These are phyloP conservation scores for Phlyctochytrium arcticum DNA, from an alignment of 192 early-diverging fungal species.

Conservation along the genomic window DNA sequence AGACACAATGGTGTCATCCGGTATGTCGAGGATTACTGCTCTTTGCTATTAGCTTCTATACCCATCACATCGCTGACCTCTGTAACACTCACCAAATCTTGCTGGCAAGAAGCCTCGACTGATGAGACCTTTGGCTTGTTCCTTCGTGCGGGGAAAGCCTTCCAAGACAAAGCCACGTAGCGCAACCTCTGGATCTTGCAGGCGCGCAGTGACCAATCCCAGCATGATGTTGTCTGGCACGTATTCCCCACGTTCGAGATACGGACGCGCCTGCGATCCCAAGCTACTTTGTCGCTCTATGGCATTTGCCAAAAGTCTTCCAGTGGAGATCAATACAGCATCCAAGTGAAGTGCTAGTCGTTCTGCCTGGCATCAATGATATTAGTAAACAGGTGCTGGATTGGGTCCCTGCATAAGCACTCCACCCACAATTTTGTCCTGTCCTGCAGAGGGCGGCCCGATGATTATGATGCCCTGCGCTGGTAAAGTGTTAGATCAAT, in stretches of 20 bases:
- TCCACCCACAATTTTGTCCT: slow-evolving; percentile 15
- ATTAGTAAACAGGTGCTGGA: neutral
- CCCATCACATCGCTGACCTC: no score
- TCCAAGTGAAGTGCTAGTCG: slow-evolving; percentile 29
- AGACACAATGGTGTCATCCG: slow-evolving; percentile 37
- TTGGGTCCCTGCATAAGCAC: slow-evolving; percentile 4
- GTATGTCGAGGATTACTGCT: slow-evolving; percentile 33
- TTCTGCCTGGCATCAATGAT: slow-evolving; percentile 25
- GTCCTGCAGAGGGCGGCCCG: slow-evolving; percentile 27
- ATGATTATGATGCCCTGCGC: slow-evolving; percentile 15
- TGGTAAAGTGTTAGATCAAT: no score
- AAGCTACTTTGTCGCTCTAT: slow-evolving; percentile 42
- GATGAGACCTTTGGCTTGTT: slow-evolving; percentile 44
- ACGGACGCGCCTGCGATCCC: slow-evolving; percentile 46
- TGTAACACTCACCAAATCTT: slow-evolving; percentile 34
- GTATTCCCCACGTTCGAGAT: slow-evolving; percentile 46
- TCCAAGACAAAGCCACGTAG: slow-evolving; percentile 42
- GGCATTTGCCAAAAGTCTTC: slow-evolving; percentile 32
- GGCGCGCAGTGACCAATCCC: slow-evolving; percentile 37
- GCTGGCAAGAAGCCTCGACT: slow-evolving; percentile 32
- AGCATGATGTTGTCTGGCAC: slow-evolving; percentile 51
- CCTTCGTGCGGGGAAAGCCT: slow-evolving; percentile 49
- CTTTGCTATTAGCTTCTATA: no score
- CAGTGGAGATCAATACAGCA: slow-evolving; percentile 39
- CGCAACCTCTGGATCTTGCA: slow-evolving; percentile 43